Evolutionary conservation across 2,329 filamentous ascomycete genomes (phyloP).

Genomic region (Microdochium trichocladiopsis): DNA sequence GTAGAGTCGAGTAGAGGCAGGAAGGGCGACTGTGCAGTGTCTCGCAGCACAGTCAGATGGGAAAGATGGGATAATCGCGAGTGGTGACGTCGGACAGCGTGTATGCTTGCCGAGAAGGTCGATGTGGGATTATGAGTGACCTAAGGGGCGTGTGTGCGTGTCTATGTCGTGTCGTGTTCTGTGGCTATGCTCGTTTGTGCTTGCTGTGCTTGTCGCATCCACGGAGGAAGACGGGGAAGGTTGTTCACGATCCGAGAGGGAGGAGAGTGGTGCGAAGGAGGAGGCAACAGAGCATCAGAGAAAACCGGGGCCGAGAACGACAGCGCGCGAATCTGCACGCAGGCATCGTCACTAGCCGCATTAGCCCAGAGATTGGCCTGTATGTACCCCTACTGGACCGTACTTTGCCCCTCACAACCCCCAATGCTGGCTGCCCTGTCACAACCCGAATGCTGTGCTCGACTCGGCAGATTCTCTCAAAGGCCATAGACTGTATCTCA

Average conservation of each 20-base stretch:
- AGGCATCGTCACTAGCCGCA: background rate
- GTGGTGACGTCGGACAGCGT: background rate
- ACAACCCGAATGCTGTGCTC: too few relatives aligned
- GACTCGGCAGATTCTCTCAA: too few relatives aligned
- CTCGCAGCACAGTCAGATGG: background rate
- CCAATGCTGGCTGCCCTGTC: too few relatives aligned
- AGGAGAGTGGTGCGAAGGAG: background rate
- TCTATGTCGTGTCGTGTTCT: background rate
- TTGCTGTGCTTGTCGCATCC: background rate
- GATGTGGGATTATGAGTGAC: too few relatives aligned
- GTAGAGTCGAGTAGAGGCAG: conserved; percentile 79
- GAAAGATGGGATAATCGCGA: background rate
- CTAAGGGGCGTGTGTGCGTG: background rate
- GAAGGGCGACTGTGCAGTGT: conserved; percentile 44
- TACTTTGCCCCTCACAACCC: too few relatives aligned
- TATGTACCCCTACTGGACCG: background rate
- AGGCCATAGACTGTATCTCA: too few relatives aligned
- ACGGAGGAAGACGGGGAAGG: background rate
- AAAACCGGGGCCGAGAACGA: background rate
- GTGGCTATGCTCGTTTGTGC: background rate
- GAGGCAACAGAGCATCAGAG: background rate
- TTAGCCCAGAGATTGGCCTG: background rate
- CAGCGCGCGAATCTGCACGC: background rate
- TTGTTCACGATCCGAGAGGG: background rate
- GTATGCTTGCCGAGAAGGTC: background rate